Percentiles rank a stretch among this genome's conserved stretches.
phyloP scores from a whole-genome alignment of 768 basidiomycete species.

The Trametes cingulata region DNA sequence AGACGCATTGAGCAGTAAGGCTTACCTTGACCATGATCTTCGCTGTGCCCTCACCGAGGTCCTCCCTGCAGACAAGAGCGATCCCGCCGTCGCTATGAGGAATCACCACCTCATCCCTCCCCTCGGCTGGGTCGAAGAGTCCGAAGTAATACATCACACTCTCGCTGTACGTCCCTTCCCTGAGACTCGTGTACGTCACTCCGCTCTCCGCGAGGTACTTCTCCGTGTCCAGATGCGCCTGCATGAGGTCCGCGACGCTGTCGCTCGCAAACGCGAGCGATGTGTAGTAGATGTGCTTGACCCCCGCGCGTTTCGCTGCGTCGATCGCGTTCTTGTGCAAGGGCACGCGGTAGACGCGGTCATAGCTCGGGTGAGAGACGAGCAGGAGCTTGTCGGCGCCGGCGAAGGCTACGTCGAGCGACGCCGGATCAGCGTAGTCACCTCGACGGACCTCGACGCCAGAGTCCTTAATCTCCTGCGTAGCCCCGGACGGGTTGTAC shows the following conservation, averaged over 20 bases:
- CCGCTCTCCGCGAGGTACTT: slow-evolving; percentile 32
- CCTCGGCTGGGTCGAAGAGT: slow-evolving; percentile 24
- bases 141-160: slow-evolving; percentile 32
- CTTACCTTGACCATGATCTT: slow-evolving; percentile 30
- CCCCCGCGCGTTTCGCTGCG: slow-evolving; percentile 32
- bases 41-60: slow-evolving; percentile 38
- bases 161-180: slow-evolving; percentile 39
- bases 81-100: slow-evolving; percentile 35
- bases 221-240: slow-evolving; percentile 36
- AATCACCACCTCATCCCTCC: slow-evolving; percentile 26
- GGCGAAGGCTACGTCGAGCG: slow-evolving; percentile 34
- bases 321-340: slow-evolving; percentile 36
- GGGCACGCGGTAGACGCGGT: slow-evolving; percentile 29
- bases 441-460: slow-evolving; percentile 33
- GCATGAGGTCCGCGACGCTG: slow-evolving; percentile 32
- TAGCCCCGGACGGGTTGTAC: slow-evolving; percentile 32
- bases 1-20: background rate
- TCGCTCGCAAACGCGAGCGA: slow-evolving; percentile 33
- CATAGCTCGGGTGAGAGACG: slow-evolving; percentile 35
- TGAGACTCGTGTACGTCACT: slow-evolving; percentile 34
- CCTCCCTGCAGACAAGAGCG: slow-evolving; percentile 35
- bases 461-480: slow-evolving; percentile 14
- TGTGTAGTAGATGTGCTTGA: slow-evolving; percentile 39
- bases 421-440: slow-evolving; percentile 31
- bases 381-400: slow-evolving; percentile 36